Conservation (phyloP, 202 grass and related monocot species). For the Alloteropsis angusta region DNA sequence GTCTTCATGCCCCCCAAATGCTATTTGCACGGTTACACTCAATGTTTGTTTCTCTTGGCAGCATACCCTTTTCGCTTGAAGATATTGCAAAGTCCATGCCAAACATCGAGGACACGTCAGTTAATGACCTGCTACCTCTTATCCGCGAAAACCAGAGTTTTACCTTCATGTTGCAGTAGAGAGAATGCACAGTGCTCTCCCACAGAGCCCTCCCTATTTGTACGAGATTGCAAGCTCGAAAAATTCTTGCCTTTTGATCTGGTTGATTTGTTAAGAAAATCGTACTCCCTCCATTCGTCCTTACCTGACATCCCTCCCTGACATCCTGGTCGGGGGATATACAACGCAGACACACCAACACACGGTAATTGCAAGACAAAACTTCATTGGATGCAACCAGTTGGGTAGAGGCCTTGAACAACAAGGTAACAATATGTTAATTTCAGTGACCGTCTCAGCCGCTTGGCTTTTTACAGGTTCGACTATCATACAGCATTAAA, state of each 20-base stretch:
- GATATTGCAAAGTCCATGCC: constrained; percentile 68
- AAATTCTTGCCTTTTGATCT: not conserved
- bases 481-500: constrained; percentile 14
- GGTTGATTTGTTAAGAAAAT: not conserved
- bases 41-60: constrained; percentile 31
- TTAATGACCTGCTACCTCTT: constrained; percentile 48
- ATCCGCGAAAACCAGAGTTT: constrained; percentile 58
- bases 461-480: constrained; percentile 25
- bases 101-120: constrained; percentile 49
- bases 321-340: no score
- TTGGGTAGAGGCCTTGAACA: no score
- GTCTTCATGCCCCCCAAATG: not conserved
- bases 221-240: not conserved
- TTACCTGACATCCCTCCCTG: not conserved
- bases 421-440: constrained; percentile 16
- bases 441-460: constrained; percentile 21
- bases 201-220: not conserved
- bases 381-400: not conserved
- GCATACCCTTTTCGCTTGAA: constrained; percentile 67
- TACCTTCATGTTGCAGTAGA: constrained; percentile 65
- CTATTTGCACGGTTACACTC: not conserved
- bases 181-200: constrained; percentile 12
- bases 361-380: not conserved
- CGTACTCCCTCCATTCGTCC: not conserved
- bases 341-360: not conserved